Percentiles rank a stretch among this genome's conserved stretches.
Evolutionary conservation across 2,329 filamentous ascomycete genomes (phyloP).

Genomic region (Salinomyces thailandicus): DNA sequence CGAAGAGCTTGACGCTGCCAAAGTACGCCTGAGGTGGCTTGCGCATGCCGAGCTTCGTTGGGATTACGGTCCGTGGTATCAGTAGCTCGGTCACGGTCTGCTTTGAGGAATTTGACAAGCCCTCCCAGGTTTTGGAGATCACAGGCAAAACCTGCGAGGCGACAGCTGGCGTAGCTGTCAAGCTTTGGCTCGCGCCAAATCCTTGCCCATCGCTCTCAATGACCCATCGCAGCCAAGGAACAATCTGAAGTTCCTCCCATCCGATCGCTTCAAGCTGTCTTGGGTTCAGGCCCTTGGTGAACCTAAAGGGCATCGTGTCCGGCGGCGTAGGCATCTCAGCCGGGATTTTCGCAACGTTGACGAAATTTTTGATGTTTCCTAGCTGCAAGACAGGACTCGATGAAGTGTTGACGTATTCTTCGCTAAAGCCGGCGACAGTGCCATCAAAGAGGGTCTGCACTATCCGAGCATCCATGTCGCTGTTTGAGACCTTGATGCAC

Average conservation of each 20-base stretch:
- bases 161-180: conserved; percentile 63
- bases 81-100: conserved; percentile 55
- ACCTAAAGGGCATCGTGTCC: conserved; percentile 72
- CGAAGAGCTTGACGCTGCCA: conserved; percentile 83
- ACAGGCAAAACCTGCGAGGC: conserved; percentile 66
- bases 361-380: conserved; percentile 61
- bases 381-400: conserved; percentile 66
- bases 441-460: conserved; percentile 65
- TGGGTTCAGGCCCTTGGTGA: conserved; percentile 59
- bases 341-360: conserved; percentile 69
- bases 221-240: conserved; percentile 76
- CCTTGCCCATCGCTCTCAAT: conserved; percentile 55
- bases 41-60: conserved; percentile 83
- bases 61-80: conserved; percentile 62
- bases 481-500: conserved; percentile 57
- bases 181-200: conserved; percentile 52
- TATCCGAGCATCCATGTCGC: conserved; percentile 59
- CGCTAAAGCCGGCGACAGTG: conserved; percentile 57
- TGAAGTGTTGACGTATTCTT: conserved; percentile 42
- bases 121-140: conserved; percentile 83
- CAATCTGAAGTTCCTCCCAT: conserved; percentile 75
- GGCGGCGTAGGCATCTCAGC: conserved; percentile 70
- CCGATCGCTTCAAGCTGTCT: conserved; percentile 68
- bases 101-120: conserved; percentile 57
- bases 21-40: conserved; percentile 83